Base-by-base conservation (phyloP, 352 stramenopile genomes). In the Pythium brachiatum region DNA sequence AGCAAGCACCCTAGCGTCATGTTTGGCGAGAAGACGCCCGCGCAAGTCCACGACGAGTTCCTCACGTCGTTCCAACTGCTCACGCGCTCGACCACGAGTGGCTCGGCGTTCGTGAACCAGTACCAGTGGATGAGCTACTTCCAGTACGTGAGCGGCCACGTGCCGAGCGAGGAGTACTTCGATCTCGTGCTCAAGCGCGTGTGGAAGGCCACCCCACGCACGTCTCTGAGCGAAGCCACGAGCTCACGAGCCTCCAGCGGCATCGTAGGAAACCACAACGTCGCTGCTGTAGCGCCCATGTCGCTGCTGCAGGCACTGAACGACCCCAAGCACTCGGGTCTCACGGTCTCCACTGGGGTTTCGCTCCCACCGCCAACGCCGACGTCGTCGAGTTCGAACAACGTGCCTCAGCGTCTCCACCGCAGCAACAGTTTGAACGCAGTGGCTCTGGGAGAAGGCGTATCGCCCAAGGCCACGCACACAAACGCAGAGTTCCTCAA, bases 41-140 rank as follows among this genome's bases (percentile, higher is more conserved):
- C 80, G 0, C 81, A 92, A 62, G 76, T 76, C 11, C 74, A 84
- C 21, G 69, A 78, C 21, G 79, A 88, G 32, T 89, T 92, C 52
- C 69, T 83, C 48, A 60, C 61, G 15, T 76, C 81, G 0, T 87
- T 92, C 41, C 64, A 73, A 51, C 57, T 73, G 9, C 54, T 72
- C 29, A 64, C 51, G 20, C 44, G 53, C 25, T 44, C 46, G 2
- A 67, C 52, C 9, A 63, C 38, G 12, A 47, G 31, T 7, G 54
- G 54, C 29, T 59, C 75, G 18, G 60, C 74, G 6, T 88, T 89
- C 13, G 78, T 92, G 43, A 92, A 86, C 54, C 72, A 84, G 48
- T 74, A 74, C 41, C 83, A 92, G 55, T 92, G 83, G 83, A 74
- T 89, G 59, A 80, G 69, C 27, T 92, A 85, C 60, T 90, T 90